Evolutionary conservation across 169 alveolate species (phyloP).

Genomic region (Hepatocystis sp.): DNA sequence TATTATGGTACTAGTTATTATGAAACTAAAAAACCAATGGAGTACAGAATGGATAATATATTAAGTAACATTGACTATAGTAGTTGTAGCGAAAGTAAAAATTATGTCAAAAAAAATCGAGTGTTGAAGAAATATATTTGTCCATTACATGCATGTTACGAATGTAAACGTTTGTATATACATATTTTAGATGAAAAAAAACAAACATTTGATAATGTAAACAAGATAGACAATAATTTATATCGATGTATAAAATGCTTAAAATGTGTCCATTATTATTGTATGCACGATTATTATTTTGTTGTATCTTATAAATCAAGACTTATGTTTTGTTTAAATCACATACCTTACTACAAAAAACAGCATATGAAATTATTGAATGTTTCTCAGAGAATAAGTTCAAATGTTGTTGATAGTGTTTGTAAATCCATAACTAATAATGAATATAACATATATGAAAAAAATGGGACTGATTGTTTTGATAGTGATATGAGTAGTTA

Average conservation of each 20-base stretch:
- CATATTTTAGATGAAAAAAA: conserved; percentile 12
- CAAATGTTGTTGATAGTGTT: not conserved
- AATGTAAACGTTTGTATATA: conserved; percentile 39
- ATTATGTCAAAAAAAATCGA: not conserved
- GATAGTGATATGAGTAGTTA: too few relatives aligned
- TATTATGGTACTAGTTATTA: not conserved
- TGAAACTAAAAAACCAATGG: not conserved
- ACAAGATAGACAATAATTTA: conserved; percentile 4
- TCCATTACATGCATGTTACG: conserved; percentile 62
- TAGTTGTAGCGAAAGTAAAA: not conserved
- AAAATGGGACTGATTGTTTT: too few relatives aligned
- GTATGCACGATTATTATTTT: conserved; percentile 29
- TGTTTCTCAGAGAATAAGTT: not conserved
- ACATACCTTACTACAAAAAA: conserved; percentile 27
- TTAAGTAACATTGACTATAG: not conserved
- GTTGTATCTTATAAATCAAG: conserved; percentile 31
- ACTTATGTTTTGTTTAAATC: conserved; percentile 36
- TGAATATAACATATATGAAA: too few relatives aligned
- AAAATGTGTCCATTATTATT: conserved; percentile 41
- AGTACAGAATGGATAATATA: too few relatives aligned
- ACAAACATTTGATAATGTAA: too few relatives aligned
- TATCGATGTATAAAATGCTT: conserved; percentile 51
- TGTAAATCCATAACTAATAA: not conserved
- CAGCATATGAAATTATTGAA: conserved; percentile 33
- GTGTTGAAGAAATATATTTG: conserved; percentile 29